Evolutionary conservation across 208 protist genomes (phyloP), one percentile per base, ranked within the genome.

Genomic region (Kentomonas sorsogonicus): DNA sequence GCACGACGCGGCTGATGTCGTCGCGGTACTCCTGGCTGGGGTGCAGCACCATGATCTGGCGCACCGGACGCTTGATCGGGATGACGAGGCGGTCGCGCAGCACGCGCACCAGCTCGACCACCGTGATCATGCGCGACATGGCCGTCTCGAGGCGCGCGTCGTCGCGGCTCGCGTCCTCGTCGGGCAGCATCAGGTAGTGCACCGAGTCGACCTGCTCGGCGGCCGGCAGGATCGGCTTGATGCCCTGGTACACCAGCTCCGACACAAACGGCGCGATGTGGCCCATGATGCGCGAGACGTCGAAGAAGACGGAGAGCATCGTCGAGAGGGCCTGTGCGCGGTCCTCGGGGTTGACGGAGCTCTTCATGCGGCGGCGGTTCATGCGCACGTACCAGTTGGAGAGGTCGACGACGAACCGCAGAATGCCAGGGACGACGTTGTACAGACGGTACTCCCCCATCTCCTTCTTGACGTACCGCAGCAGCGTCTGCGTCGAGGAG

Each of bases 321-420:
- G 97, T 92, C 25, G 72, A 83, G 7, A 96, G 74, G n/a, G 83
- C 72, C 29, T 91, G 76, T 1, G 83, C 63, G 26, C 87, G 68
- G 62, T 97, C 95, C 30, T 91, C 74, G 34, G 51, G 47, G 48
- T 89, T 73, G 18, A 79, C 69, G 57, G 68, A 34, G 36, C 86
- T 91, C 75, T 98, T 97, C 74, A 99, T 89, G 48, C 98, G 86
- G 33, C 87, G 83, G 22, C 97, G 91, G 77, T 99, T 99, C 69
- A 99, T 93, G 53, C 98, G 90, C 18, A 99, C 93, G 62, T 99
- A 99, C 97, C 98, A 99, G 75, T 99, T 99, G 13, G 98, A 99
- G 15, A 99, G 83, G 56, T 99, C 69, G 7, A 98, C 84, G 44
- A 99, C 92, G 71, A 99, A 99, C 26, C 76, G 69, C 36, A 99